These are phyloP conservation scores for Arthroderma sp. DNA, from an alignment of 2,329 filamentous ascomycete species.

Conservation along the genomic window DNA sequence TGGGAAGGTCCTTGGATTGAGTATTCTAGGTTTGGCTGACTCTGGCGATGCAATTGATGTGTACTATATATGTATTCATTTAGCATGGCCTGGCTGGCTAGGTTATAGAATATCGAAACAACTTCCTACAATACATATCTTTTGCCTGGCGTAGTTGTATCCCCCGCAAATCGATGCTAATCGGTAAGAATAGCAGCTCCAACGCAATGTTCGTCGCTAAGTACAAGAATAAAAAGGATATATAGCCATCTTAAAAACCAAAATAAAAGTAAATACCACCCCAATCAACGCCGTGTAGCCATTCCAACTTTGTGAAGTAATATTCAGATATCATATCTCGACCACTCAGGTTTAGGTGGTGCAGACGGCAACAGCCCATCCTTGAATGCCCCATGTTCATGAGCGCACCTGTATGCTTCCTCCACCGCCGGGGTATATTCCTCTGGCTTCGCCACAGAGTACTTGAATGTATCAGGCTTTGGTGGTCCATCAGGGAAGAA, in stretches of 20 bases:
- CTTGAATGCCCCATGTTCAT: conserved; percentile 54
- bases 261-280: neutral
- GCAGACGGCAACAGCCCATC: conserved; percentile 62
- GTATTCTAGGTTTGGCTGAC: conserved; percentile 3
- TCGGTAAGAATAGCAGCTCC: neutral
- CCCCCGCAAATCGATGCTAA: neutral
- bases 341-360: conserved; percentile 67
- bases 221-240: neutral
- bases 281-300: neutral
- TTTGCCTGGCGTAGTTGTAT: neutral
- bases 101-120: conserved; percentile 3
- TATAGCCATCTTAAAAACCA: neutral
- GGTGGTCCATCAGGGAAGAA: conserved; percentile 65
- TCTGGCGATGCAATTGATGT: neutral
- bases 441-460: conserved; percentile 40
- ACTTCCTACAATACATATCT: neutral
- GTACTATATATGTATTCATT: neutral
- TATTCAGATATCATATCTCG: conserved; percentile 56
- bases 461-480: conserved; percentile 31
- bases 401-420: conserved; percentile 53
- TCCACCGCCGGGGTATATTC: conserved; percentile 44
- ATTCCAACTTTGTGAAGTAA: neutral
- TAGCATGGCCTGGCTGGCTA: neutral
- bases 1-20: neutral
- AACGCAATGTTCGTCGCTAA: neutral